Conservation (phyloP, 352 stramenopile genomes). For the Saprolegnia parasitica region DNA sequence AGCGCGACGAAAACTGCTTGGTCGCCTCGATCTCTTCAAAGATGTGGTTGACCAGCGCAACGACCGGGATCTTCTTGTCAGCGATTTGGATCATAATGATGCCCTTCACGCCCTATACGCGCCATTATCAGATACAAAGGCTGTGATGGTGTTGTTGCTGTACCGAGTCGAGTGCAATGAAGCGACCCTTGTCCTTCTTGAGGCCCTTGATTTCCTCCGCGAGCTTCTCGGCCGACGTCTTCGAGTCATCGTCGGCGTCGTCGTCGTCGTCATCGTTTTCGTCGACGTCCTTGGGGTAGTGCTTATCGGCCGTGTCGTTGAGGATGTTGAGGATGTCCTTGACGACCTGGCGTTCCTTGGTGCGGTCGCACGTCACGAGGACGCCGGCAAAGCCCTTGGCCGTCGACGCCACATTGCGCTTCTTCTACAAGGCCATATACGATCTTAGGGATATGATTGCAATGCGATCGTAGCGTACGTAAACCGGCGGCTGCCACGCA, state of each 20-base stretch:
- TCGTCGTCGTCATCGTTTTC: constrained; percentile 29
- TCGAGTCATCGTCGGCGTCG: constrained; percentile 23
- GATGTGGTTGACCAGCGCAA: constrained; percentile 48
- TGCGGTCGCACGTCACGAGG: constrained; percentile 72
- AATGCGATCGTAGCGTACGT: constrained; percentile 2
- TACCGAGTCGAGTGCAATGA: constrained; percentile 60
- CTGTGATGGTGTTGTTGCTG: not conserved
- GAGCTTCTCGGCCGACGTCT: constrained; percentile 61
- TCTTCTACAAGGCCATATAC: constrained; percentile 38
- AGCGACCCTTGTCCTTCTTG: constrained; percentile 58
- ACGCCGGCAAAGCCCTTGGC: constrained; percentile 58
- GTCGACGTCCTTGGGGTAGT: constrained; percentile 40
- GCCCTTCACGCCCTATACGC: constrained; percentile 53
- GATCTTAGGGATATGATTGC: too few relatives aligned
- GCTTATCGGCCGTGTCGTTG: constrained; percentile 60
- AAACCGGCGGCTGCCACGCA: constrained; percentile 7
- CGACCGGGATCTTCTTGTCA: constrained; percentile 38
- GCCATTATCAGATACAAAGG: not conserved
- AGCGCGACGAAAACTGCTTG: constrained; percentile 69
- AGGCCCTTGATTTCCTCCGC: constrained; percentile 62
- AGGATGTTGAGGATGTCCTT: constrained; percentile 67
- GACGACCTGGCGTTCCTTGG: constrained; percentile 67
- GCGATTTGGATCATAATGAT: constrained; percentile 63
- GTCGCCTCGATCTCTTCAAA: constrained; percentile 55
- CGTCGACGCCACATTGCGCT: constrained; percentile 55